Conservation (phyloP, 1,284 basidiomycete species). For the Pisolithus thermaeus region DNA sequence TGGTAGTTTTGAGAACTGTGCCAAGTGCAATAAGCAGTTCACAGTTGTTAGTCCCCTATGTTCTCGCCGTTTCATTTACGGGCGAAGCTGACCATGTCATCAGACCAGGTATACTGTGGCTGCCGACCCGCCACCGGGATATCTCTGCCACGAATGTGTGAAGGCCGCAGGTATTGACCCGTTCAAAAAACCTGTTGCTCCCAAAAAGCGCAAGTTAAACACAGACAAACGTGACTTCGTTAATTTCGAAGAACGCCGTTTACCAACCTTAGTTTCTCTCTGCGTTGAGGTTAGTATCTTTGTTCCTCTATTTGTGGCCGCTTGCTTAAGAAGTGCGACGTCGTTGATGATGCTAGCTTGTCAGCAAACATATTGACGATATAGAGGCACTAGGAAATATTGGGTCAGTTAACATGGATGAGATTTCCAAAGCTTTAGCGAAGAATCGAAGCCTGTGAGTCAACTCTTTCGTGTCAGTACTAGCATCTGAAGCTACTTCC, state of each 20-base stretch:
- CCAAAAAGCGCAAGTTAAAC: slow-evolving; percentile 56
- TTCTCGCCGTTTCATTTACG: neutral
- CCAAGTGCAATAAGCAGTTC: slow-evolving; percentile 78
- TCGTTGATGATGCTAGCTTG: slow-evolving; percentile 45
- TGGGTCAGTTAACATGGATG: slow-evolving; percentile 73
- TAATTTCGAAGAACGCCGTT: slow-evolving; percentile 64
- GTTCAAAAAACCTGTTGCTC: slow-evolving; percentile 69
- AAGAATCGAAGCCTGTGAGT: slow-evolving; percentile 83
- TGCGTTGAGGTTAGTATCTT: slow-evolving; percentile 64
- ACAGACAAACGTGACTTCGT: slow-evolving; percentile 60
- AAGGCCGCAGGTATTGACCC: slow-evolving; percentile 73
- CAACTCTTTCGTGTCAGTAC: neutral
- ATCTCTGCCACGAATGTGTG: slow-evolving; percentile 75
- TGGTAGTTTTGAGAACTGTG: slow-evolving; percentile 81
- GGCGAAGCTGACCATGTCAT: slow-evolving; percentile 2
- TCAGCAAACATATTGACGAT: slow-evolving; percentile 83
- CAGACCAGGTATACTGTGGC: slow-evolving; percentile 85
- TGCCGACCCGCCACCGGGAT: slow-evolving; percentile 62
- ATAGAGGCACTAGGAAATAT: slow-evolving; percentile 89
- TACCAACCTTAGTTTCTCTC: slow-evolving; percentile 66
- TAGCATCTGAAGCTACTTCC: neutral
- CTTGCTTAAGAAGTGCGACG: neutral
- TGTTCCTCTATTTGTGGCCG: neutral
- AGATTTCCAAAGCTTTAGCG: slow-evolving; percentile 80
- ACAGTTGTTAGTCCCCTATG: slow-evolving; percentile 66